phyloP scores from a whole-genome alignment of 805 yeast species.

The Brettanomyces bruxellensis region DNA sequence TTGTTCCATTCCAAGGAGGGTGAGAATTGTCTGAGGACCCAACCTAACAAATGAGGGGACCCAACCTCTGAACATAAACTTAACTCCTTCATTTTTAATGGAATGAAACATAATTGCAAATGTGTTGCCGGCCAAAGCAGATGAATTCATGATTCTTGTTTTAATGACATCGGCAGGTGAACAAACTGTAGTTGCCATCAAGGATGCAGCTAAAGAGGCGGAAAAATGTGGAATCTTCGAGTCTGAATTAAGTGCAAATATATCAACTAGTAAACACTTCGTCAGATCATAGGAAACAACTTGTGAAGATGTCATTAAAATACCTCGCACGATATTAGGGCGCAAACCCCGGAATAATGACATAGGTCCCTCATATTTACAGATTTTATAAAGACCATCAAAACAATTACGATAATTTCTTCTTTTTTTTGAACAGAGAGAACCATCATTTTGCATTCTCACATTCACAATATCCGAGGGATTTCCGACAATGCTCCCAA shows the following conservation, averaged over 20 bases:
- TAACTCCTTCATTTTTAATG: constrained; percentile 59
- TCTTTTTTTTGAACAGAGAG: constrained; percentile 53
- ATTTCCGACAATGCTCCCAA: constrained; percentile 81
- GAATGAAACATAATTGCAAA: constrained; percentile 42
- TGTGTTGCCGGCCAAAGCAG: constrained; percentile 35
- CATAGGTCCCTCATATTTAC: constrained; percentile 47
- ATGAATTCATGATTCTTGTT: constrained; percentile 76
- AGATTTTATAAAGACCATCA: constrained; percentile 60
- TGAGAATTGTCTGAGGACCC: constrained; percentile 73
- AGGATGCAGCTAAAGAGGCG: constrained; percentile 73
- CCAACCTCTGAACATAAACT: constrained; percentile 89
- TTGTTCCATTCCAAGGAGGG: constrained; percentile 61
- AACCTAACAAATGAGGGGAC: constrained; percentile 76
- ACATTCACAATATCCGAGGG: constrained; percentile 84
- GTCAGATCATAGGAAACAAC: constrained; percentile 81
- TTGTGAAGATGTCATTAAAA: constrained; percentile 85
- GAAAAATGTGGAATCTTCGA: constrained; percentile 66
- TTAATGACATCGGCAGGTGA: constrained; percentile 90
- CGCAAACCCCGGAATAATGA: constrained; percentile 65
- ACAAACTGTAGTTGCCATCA: constrained; percentile 85
- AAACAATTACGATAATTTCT: constrained; percentile 71
- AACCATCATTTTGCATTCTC: constrained; percentile 83
- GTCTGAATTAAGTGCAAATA: constrained; percentile 43
- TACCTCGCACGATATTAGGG: constrained; percentile 74
- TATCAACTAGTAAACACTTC: constrained; percentile 47